A percentile compares a stretch with the other conserved stretches of the same genome.
These are phyloP conservation scores for Mycena vulgaris DNA, from an alignment of 768 basidiomycete species.

Conservation along the genomic window DNA sequence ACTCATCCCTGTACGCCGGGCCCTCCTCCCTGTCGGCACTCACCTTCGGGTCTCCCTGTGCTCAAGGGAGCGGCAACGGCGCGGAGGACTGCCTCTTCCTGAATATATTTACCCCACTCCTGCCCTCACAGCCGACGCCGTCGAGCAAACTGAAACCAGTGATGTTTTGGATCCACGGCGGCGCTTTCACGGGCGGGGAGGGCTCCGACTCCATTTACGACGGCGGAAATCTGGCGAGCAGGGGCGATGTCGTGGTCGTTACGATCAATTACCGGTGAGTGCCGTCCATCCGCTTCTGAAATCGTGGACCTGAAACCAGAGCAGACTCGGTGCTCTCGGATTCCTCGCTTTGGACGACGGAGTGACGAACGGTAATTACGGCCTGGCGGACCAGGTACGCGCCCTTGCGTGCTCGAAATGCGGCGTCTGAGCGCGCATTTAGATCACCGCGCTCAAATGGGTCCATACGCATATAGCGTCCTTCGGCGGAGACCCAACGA, in stretches of 20 bases:
- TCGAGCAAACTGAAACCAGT: constrained; percentile 54
- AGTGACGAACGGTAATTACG: constrained; percentile 62
- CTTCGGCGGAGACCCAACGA: constrained; percentile 71
- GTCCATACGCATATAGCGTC: constrained; percentile 66
- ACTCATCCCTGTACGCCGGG: constrained; percentile 55
- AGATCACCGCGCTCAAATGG: constrained; percentile 58
- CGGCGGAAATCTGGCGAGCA: constrained; percentile 61
- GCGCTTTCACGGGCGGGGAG: constrained; percentile 59
- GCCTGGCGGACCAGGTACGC: constrained; percentile 60
- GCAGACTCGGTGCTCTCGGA: constrained; percentile 57
- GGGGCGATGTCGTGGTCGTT: constrained; percentile 56
- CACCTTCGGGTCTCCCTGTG: constrained; percentile 51
- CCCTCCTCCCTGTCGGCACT: constrained; percentile 46
- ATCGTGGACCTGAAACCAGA: background rate
- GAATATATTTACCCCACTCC: constrained; percentile 61
- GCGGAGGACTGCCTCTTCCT: constrained; percentile 64
- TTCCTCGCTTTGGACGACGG: constrained; percentile 61
- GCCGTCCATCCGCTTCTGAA: no score
- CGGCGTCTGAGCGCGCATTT: constrained; percentile 36
- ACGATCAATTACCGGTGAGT: constrained; percentile 60
- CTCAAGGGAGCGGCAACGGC: constrained; percentile 43
- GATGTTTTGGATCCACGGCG: constrained; percentile 68
- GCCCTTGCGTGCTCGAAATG: constrained; percentile 37
- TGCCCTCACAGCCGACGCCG: constrained; percentile 40
- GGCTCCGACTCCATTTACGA: constrained; percentile 58